Conservation (phyloP, 805 yeast genomes). For the Candida nanaspora region DNA sequence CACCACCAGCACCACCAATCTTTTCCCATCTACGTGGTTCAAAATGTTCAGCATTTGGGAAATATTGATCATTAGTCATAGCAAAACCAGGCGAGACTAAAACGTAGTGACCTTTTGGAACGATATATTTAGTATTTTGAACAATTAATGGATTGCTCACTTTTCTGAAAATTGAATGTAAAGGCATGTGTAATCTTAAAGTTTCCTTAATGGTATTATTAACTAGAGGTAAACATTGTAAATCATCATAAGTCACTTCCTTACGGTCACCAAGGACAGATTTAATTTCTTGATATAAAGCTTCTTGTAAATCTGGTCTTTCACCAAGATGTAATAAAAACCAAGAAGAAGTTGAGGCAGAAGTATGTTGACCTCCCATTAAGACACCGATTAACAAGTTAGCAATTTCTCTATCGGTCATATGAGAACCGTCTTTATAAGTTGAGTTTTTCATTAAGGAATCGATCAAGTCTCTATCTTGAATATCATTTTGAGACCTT, state of each 20-base stretch:
- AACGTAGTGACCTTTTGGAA: slow-evolving; percentile 86
- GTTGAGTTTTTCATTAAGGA: slow-evolving; percentile 73
- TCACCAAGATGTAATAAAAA: slow-evolving; percentile 84
- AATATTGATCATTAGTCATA: slow-evolving; percentile 66
- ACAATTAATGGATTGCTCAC: slow-evolving; percentile 73
- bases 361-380: slow-evolving; percentile 99
- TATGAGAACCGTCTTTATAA: slow-evolving; percentile 87
- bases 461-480: slow-evolving; percentile 85
- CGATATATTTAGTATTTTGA: slow-evolving; percentile 70
- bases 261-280: slow-evolving; percentile 46
- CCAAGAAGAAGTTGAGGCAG: slow-evolving; percentile 96
- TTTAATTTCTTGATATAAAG: slow-evolving; percentile 68
- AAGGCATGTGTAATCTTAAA: slow-evolving; percentile 90
- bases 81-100: slow-evolving; percentile 93
- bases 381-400: slow-evolving; percentile 88
- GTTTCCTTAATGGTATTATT: slow-evolving; percentile 88
- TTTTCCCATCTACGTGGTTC: slow-evolving; percentile 86
- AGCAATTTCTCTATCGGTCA: slow-evolving; percentile 95
- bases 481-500: slow-evolving; percentile 68
- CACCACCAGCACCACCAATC: slow-evolving; percentile 19
- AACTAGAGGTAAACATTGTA: slow-evolving; percentile 73
- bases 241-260: slow-evolving; percentile 72
- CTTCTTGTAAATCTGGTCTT: slow-evolving; percentile 78
- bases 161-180: slow-evolving; percentile 92
- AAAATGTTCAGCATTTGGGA: slow-evolving; percentile 66